These are phyloP conservation scores for Malus hybrid DNA, from an alignment of 331 rosid genomes.

Conservation along the genomic window DNA sequence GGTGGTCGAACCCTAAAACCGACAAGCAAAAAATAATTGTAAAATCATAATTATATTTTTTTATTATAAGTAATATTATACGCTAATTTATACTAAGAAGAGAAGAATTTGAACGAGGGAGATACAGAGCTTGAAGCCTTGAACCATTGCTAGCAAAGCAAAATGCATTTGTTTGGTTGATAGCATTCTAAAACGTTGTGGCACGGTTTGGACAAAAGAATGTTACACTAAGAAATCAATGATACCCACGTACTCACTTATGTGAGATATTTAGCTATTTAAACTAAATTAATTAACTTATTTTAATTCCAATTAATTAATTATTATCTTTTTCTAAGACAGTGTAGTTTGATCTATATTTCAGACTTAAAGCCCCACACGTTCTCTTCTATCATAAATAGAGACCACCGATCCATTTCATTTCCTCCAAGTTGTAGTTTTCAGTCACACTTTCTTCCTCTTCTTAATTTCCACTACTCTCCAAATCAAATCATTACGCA, in stretches of 20 bases:
- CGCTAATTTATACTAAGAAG: too few relatives aligned
- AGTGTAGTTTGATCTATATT: neutral
- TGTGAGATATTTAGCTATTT: neutral
- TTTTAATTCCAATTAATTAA: neutral
- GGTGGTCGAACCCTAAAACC: too few relatives aligned
- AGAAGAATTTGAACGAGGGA: too few relatives aligned
- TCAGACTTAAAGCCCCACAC: conserved; percentile 26
- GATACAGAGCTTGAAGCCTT: too few relatives aligned
- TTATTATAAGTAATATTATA: too few relatives aligned
- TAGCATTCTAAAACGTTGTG: neutral
- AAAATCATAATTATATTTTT: too few relatives aligned
- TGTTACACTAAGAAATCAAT: conserved; percentile 7
- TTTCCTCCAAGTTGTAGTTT: conserved; percentile 10
- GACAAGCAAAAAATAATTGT: too few relatives aligned
- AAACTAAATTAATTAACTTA: neutral
- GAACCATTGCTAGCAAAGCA: too few relatives aligned
- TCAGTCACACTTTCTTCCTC: neutral
- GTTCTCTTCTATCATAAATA: conserved; percentile 50
- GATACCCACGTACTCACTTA: neutral
- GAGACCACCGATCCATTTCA: conserved; percentile 7
- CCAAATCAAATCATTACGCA: neutral
- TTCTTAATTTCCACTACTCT: neutral
- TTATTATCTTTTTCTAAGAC: neutral
- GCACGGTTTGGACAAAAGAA: conserved; percentile 5
- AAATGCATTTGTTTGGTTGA: neutral